phyloP scores from a whole-genome alignment of 2,329 filamentous ascomycete species.

The Helotiales sp. region DNA sequence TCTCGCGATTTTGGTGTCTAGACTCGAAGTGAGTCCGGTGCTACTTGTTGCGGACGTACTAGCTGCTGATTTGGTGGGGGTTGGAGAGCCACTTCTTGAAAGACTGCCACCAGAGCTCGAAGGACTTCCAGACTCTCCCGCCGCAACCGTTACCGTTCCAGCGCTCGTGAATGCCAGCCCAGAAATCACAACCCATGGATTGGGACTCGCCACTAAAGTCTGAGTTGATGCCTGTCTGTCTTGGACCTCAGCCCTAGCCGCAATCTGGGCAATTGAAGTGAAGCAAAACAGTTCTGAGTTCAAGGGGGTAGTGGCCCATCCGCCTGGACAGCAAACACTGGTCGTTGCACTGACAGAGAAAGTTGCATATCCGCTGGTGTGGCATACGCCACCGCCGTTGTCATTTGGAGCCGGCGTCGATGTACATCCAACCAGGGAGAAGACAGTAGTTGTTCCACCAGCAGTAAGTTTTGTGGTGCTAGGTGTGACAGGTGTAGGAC shows the following conservation, averaged over 20 bases:
- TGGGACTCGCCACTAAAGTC: background rate
- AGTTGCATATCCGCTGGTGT: conserved; percentile 19
- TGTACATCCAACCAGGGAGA: conserved; percentile 11
- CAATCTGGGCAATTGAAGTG: background rate
- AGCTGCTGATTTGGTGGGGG: background rate
- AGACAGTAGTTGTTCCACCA: conserved; percentile 14
- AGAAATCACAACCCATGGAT: background rate
- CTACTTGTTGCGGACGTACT: background rate
- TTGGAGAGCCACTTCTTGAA: background rate
- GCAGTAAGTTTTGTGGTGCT: conserved; percentile 14
- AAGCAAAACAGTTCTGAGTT: background rate
- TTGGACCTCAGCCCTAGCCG: background rate
- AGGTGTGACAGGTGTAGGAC: conserved; percentile 14
- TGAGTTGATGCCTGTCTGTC: background rate
- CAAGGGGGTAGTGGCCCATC: conserved; percentile 22
- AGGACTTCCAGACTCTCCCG: background rate
- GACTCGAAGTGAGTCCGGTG: background rate
- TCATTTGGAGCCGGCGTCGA: background rate
- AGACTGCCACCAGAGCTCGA: background rate
- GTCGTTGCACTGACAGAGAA: conserved; percentile 25
- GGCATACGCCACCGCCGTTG: conserved; percentile 16
- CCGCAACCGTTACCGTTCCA: background rate
- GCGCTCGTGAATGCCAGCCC: background rate
- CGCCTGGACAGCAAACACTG: conserved; percentile 26
- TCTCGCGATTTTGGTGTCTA: background rate